These are phyloP conservation scores for Gautieria morchelliformis DNA, from an alignment of 768 basidiomycete genomes.

Conservation along the genomic window DNA sequence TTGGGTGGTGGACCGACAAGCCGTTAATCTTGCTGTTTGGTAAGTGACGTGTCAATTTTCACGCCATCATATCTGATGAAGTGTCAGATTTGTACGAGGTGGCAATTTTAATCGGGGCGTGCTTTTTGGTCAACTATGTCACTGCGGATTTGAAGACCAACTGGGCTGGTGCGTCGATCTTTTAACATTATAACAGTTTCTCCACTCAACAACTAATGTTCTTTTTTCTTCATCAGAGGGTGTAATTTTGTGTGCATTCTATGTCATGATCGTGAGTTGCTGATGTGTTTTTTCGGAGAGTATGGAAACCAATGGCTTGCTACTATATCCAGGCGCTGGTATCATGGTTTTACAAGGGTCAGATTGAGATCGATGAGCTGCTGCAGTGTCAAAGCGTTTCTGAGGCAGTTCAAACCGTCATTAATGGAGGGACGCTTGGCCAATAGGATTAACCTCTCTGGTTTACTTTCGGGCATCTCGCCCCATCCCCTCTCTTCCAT, in stretches of 20 bases:
- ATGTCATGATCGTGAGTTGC: slow-evolving; percentile 51
- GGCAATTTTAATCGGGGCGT: slow-evolving; percentile 50
- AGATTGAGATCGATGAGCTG: slow-evolving; percentile 37
- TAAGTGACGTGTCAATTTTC: slow-evolving; percentile 21
- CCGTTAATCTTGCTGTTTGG: slow-evolving; percentile 63
- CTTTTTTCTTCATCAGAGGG: slow-evolving; percentile 35
- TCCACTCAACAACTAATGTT: neutral
- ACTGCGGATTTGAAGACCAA: slow-evolving; percentile 74
- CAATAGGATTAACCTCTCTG: too few species aligned
- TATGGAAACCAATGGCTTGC: neutral
- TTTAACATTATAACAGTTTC: neutral
- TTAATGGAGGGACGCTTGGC: neutral
- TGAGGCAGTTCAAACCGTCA: slow-evolving; percentile 22
- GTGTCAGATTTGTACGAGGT: slow-evolving; percentile 60
- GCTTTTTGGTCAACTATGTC: slow-evolving; percentile 73
- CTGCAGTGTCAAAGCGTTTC: slow-evolving; percentile 32
- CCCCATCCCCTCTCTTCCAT: too few species aligned
- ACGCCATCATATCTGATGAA: neutral
- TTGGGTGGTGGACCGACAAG: slow-evolving; percentile 57
- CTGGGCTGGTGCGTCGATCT: slow-evolving; percentile 32
- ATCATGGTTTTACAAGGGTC: slow-evolving; percentile 59
- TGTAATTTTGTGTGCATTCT: slow-evolving; percentile 54
- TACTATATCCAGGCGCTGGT: slow-evolving; percentile 37
- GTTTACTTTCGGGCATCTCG: too few species aligned
- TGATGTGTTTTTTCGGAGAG: neutral